Conservation (phyloP, 1,284 basidiomycete species). For the Fereydounia khargensis region DNA sequence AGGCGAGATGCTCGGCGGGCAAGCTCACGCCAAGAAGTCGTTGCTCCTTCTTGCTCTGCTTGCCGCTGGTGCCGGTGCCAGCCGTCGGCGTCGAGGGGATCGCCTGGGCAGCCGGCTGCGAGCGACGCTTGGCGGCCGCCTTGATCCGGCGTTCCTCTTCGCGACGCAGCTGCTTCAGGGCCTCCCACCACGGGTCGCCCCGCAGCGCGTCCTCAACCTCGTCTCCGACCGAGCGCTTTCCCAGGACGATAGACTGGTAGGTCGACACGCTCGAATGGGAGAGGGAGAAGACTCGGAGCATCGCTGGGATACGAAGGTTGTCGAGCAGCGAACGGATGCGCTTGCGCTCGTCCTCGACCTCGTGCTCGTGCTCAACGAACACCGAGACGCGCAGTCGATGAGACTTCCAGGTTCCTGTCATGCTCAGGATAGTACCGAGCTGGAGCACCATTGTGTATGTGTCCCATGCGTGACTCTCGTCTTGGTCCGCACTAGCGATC, state of each 20-base stretch:
- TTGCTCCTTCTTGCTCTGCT: constrained; percentile 37
- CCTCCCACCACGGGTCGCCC: constrained; percentile 54
- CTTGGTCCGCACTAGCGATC: constrained; percentile 43
- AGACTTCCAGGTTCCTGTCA: constrained; percentile 53
- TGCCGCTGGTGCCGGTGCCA: constrained; percentile 7
- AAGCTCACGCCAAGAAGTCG: constrained; percentile 45
- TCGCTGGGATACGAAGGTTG: constrained; percentile 54
- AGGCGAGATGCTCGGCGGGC: constrained; percentile 53
- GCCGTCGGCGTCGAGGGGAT: constrained; percentile 4
- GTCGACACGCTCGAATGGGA: constrained; percentile 39
- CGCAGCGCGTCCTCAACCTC: constrained; percentile 36
- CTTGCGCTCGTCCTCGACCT: constrained; percentile 44
- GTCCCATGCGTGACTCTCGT: constrained; percentile 51
- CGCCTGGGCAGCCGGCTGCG: constrained; percentile 25
- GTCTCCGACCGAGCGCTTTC: constrained; percentile 26
- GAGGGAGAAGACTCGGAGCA: constrained; percentile 52
- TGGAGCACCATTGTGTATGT: constrained; percentile 57
- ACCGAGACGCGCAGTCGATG: constrained; percentile 55
- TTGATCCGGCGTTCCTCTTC: constrained; percentile 41
- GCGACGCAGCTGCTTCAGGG: constrained; percentile 43
- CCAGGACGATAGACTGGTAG: constrained; percentile 51
- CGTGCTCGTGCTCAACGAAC: constrained; percentile 52
- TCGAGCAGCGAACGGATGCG: constrained; percentile 51
- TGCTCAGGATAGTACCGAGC: constrained; percentile 54
- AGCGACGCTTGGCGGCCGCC: constrained; percentile 29